Conservation (phyloP, 768 basidiomycete species). For the Psilocybe tampanensis region DNA sequence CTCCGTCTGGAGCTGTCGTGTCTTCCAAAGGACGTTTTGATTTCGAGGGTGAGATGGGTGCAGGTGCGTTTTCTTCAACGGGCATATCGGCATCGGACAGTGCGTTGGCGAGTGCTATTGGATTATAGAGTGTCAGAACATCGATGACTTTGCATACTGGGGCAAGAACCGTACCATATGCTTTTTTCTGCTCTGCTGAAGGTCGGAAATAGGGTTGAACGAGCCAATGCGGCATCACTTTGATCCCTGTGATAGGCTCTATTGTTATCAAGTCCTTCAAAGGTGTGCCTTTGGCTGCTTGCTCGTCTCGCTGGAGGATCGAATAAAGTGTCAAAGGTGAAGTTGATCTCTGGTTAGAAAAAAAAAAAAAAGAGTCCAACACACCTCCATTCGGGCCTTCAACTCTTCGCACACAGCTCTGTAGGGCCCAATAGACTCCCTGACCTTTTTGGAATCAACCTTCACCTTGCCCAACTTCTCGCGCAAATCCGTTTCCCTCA, state of each 20-base stretch:
- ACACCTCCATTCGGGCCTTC: conserved; percentile 30
- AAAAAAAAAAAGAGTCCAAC: not conserved
- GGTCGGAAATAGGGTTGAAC: conserved; percentile 71
- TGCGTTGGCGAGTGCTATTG: not conserved
- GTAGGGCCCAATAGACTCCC: conserved; percentile 35
- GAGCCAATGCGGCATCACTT: conserved; percentile 46
- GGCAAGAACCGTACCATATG: conserved; percentile 14
- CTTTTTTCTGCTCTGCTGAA: conserved; percentile 24
- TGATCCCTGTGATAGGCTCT: conserved; percentile 38
- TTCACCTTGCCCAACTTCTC: conserved; percentile 60
- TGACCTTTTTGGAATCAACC: conserved; percentile 25
- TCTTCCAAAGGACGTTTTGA: conserved; percentile 16
- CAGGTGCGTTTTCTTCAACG: not conserved
- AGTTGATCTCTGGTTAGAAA: not conserved
- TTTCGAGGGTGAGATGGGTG: not conserved
- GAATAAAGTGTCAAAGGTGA: conserved; percentile 1
- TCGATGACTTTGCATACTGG: no score
- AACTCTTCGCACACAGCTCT: conserved; percentile 31
- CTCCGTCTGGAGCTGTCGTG: conserved; percentile 2
- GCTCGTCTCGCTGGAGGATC: conserved; percentile 48
- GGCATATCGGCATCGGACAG: not conserved
- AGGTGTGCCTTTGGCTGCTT: conserved; percentile 28
- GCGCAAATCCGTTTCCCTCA: conserved; percentile 67
- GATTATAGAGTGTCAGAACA: not conserved
- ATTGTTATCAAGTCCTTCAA: conserved; percentile 32